Conservation (phyloP, 192 early-diverging fungal genomes). For the Linnemannia zychae region DNA sequence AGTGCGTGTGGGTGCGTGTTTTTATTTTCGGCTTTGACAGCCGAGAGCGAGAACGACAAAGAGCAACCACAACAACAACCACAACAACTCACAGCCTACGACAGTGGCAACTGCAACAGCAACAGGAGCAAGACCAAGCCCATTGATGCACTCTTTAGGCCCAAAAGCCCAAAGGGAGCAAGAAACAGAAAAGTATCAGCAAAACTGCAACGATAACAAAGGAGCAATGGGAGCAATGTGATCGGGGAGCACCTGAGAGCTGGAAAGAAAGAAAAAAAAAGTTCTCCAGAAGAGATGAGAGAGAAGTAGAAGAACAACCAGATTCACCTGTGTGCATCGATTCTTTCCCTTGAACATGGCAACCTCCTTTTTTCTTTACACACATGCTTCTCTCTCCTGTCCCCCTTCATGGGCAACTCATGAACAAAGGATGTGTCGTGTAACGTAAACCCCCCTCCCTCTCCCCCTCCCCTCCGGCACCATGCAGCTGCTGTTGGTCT, state of each 20-base stretch:
- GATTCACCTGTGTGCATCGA: background rate
- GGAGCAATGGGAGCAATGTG: background rate
- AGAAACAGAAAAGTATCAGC: background rate
- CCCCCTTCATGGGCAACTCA: too few species aligned
- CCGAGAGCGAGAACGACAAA: background rate
- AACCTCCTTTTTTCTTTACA: background rate
- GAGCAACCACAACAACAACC: background rate
- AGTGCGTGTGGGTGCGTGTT: background rate
- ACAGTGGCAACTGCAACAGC: background rate
- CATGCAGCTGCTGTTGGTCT: too few species aligned
- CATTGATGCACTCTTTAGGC: background rate
- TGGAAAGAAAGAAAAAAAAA: background rate
- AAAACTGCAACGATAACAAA: background rate
- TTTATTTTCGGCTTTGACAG: background rate
- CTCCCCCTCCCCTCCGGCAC: too few species aligned
- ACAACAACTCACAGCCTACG: background rate
- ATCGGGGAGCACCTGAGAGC: conserved; percentile 5
- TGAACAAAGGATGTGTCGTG: too few species aligned
- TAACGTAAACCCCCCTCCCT: too few species aligned
- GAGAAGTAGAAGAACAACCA: conserved; percentile 4
- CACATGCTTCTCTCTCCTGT: too few species aligned
- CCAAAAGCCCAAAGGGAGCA: conserved; percentile 10
- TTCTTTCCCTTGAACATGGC: too few species aligned
- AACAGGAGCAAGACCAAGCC: background rate
- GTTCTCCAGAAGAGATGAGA: too few species aligned